Evolutionary conservation across 1,284 basidiomycete species (phyloP).

Genomic region (Termitomyces sp.): DNA sequence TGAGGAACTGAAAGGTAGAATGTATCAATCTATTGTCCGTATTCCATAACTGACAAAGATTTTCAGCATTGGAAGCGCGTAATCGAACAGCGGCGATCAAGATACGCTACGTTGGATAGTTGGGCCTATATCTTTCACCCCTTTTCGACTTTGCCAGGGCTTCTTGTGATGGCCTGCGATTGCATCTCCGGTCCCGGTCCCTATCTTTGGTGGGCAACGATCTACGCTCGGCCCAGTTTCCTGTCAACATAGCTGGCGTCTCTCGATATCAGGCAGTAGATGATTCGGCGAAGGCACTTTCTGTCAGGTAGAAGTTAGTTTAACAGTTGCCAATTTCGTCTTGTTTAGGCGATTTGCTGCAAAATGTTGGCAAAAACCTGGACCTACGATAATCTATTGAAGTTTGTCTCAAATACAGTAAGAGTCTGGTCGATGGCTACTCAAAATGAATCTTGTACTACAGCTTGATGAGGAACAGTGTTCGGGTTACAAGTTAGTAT

Average conservation of each 20-base stretch:
- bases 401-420: too few relatives aligned
- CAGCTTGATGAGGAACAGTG: not conserved
- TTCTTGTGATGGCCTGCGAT: not conserved
- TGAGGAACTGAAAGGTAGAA: constrained; percentile 68
- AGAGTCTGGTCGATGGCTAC: not conserved
- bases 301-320: not conserved
- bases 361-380: too few relatives aligned
- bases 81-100: constrained; percentile 62
- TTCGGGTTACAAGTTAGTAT: constrained; percentile 6
- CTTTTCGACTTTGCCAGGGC: not conserved
- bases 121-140: not conserved
- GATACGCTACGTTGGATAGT: constrained; percentile 63
- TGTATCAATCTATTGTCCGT: not conserved
- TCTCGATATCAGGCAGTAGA: not conserved
- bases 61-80: constrained; percentile 60
- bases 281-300: not conserved
- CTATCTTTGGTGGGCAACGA: not conserved
- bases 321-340: not conserved
- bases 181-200: not conserved
- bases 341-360: not conserved
- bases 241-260: not conserved
- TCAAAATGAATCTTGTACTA: not conserved
- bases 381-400: constrained; percentile 6
- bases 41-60: not conserved
- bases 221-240: not conserved